A percentile compares a stretch with the other conserved stretches of the same genome.
Evolutionary conservation across 2,329 filamentous ascomycete species (phyloP).

Genomic region (Penicillium sp.): DNA sequence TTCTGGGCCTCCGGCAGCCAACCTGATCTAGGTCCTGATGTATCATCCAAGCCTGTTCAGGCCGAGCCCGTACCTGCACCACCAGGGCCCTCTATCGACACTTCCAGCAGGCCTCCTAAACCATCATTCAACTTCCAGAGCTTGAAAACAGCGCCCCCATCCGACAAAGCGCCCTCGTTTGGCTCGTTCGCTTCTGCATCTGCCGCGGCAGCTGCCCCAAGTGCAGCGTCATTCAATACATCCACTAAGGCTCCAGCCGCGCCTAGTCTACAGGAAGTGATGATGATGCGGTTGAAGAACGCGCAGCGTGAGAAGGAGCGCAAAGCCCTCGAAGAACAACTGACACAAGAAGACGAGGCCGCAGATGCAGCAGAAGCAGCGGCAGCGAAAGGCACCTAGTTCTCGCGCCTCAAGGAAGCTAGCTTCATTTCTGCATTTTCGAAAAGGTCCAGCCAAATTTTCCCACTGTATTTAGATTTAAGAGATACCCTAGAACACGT

Average conservation of each 20-base stretch:
- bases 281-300: slow-evolving; percentile 58
- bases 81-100: not conserved
- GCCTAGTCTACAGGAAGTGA: slow-evolving; percentile 49
- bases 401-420: not conserved
- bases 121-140: slow-evolving; percentile 39
- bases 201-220: slow-evolving; percentile 29
- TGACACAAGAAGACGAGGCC: slow-evolving; percentile 50
- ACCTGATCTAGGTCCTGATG: slow-evolving; percentile 45
- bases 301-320: slow-evolving; percentile 56
- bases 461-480: slow-evolving; percentile 5
- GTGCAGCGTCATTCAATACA: slow-evolving; percentile 28
- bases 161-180: slow-evolving; percentile 44
- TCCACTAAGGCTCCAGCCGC: slow-evolving; percentile 29
- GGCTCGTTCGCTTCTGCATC: slow-evolving; percentile 42
- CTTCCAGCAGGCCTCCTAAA: slow-evolving; percentile 19
- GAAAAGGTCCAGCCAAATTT: not conserved
- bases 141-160: slow-evolving; percentile 28
- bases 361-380: slow-evolving; percentile 38
- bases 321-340: slow-evolving; percentile 54
- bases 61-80: slow-evolving; percentile 6
- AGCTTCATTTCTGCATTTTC: not conserved
- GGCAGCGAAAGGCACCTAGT: slow-evolving; percentile 13
- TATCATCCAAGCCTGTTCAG: slow-evolving; percentile 25
- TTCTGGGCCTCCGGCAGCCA: slow-evolving; percentile 56
- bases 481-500: slow-evolving; percentile 28